A percentile compares a stretch with the other conserved stretches of the same genome.
Evolutionary conservation across 2,329 filamentous ascomycete species (phyloP).

Genomic region (Cladosporium austrohemisphaericum): DNA sequence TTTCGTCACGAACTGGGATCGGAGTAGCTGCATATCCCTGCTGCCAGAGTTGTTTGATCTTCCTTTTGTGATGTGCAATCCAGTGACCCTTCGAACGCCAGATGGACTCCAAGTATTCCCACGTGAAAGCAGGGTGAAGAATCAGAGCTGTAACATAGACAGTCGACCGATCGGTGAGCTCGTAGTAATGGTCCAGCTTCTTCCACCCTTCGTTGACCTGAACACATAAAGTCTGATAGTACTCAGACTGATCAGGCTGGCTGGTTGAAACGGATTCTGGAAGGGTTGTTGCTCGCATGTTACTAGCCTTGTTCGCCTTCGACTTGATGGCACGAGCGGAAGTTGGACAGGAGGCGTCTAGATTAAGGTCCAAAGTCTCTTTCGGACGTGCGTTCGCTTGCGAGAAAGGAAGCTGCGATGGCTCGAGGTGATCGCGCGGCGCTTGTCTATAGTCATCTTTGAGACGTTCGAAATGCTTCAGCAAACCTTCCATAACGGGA

Average conservation of each 20-base stretch:
- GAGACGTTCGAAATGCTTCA: background rate
- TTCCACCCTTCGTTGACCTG: conserved; percentile 9
- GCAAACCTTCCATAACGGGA: background rate
- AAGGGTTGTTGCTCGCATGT: too few relatives aligned
- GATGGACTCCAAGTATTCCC: background rate
- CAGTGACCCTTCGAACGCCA: background rate
- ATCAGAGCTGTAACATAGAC: conserved; percentile 1
- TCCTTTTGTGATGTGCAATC: background rate
- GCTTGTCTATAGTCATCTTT: conserved; percentile 1
- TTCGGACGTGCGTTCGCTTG: background rate
- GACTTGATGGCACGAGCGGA: too few relatives aligned
- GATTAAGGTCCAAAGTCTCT: too few relatives aligned
- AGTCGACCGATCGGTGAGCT: background rate
- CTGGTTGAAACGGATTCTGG: background rate
- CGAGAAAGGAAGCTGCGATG: too few relatives aligned
- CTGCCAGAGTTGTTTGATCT: background rate
- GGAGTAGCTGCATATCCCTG: background rate
- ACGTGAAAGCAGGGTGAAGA: conserved; percentile 5
- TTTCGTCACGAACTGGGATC: background rate
- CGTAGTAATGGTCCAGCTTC: conserved; percentile 13
- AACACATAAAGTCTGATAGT: conserved; percentile 1
- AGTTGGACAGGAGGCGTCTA: too few relatives aligned
- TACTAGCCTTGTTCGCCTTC: too few relatives aligned
- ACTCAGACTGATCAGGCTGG: background rate
- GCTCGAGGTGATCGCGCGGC: too few relatives aligned